A percentile compares a stretch with the other conserved stretches of the same genome.
Conservation (phyloP, 768 basidiomycete genomes). For the Hygrocybe punicea region DNA sequence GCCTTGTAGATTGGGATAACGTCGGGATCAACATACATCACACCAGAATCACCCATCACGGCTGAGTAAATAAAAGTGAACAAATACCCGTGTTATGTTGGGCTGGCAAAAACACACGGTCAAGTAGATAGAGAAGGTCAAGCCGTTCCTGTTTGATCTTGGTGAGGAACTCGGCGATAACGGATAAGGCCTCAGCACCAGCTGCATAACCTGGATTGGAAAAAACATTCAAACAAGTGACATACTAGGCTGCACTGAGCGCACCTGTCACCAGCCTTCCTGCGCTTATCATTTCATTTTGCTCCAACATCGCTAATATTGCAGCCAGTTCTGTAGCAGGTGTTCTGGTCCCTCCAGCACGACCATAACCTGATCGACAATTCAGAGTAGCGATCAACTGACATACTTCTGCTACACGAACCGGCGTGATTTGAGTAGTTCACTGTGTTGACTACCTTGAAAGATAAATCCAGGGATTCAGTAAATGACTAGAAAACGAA, state of each 20-base stretch:
- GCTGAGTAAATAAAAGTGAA: slow-evolving; percentile 44
- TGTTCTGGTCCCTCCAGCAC: slow-evolving; percentile 75
- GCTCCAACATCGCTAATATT: slow-evolving; percentile 71
- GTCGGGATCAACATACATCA: slow-evolving; percentile 81
- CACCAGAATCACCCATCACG: slow-evolving; percentile 90
- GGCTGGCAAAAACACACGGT: slow-evolving; percentile 58
- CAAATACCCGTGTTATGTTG: not conserved
- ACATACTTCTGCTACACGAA: slow-evolving; percentile 27
- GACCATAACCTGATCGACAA: slow-evolving; percentile 67
- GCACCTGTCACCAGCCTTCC: slow-evolving; percentile 76
- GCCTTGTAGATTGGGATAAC: slow-evolving; percentile 83
- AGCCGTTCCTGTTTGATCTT: slow-evolving; percentile 59
- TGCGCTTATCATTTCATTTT: slow-evolving; percentile 70
- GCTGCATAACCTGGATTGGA: slow-evolving; percentile 76
- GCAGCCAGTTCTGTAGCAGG: slow-evolving; percentile 70
- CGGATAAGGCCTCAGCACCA: slow-evolving; percentile 69
- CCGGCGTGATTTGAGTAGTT: slow-evolving; percentile 95
- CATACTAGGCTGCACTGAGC: not conserved
- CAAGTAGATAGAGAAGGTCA: slow-evolving; percentile 77
- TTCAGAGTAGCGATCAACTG: not conserved
- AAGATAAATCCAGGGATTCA: slow-evolving; percentile 6
- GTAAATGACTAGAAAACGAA: slow-evolving; percentile 13
- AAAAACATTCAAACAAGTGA: not conserved
- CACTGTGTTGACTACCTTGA: slow-evolving; percentile 82
- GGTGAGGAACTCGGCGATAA: slow-evolving; percentile 58